Conservation (phyloP, 2,329 filamentous ascomycete species). For the Escovopsis weberi region DNA sequence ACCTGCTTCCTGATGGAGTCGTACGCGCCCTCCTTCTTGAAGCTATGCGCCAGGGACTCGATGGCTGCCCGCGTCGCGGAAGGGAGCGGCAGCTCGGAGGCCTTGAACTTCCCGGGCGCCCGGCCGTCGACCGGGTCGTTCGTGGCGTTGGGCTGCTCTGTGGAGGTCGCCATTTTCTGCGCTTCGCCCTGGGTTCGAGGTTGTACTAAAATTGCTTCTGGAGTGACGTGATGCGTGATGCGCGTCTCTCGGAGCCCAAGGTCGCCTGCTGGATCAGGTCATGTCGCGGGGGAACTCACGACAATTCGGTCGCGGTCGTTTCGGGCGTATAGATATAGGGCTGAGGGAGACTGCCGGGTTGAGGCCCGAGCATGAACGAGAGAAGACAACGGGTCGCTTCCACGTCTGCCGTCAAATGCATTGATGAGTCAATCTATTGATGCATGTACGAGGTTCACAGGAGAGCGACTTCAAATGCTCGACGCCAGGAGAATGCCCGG, state of each 20-base stretch:
- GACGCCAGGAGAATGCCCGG: constrained; percentile 2
- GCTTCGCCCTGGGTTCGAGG: background rate
- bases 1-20: constrained; percentile 63
- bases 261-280: constrained; percentile 1
- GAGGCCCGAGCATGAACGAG: constrained; percentile 1
- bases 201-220: background rate
- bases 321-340: background rate
- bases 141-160: constrained; percentile 10
- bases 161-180: constrained; percentile 13
- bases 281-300: background rate
- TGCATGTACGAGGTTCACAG: too few species aligned
- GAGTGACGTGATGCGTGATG: constrained; percentile 1
- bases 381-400: too few species aligned
- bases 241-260: constrained; percentile 2
- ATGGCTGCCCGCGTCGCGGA: constrained; percentile 60
- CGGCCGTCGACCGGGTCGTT: constrained; percentile 6
- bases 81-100: constrained; percentile 59
- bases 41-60: constrained; percentile 60
- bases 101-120: constrained; percentile 43
- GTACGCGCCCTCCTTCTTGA: constrained; percentile 78
- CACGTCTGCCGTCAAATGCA: background rate
- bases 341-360: background rate
- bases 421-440: background rate
- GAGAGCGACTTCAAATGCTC: background rate
- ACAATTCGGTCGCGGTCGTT: background rate